phyloP scores from a whole-genome alignment of 495 filamentous ascomycete species.

The Pyrenula massariospora region DNA sequence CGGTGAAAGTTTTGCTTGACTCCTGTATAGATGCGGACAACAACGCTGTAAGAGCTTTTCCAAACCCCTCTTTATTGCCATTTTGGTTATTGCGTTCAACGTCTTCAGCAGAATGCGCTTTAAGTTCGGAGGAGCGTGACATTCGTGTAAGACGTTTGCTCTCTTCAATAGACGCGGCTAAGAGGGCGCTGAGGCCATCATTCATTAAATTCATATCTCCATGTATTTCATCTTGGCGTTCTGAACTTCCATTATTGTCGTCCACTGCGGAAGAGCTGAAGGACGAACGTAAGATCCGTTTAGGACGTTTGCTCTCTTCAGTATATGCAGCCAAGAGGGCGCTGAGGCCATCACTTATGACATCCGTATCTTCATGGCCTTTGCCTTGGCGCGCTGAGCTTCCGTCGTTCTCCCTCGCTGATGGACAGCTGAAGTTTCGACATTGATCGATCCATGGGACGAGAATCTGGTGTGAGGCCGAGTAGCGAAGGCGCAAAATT shows the following conservation, averaged over 20 bases:
- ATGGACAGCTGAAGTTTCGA: background rate
- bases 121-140: background rate
- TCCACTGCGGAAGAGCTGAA: too few relatives aligned
- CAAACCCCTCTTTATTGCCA: background rate
- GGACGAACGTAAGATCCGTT: too few relatives aligned
- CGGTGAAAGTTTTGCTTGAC: too few relatives aligned
- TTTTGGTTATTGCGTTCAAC: background rate
- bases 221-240: background rate
- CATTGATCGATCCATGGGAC: too few relatives aligned
- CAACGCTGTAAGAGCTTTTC: background rate
- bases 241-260: background rate
- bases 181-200: background rate
- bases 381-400: background rate
- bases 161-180: background rate
- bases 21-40: background rate
- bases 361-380: background rate
- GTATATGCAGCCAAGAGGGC: background rate
- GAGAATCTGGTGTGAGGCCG: too few relatives aligned
- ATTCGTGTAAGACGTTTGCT: background rate
- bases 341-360: background rate
- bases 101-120: background rate
- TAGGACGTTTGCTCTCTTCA: too few relatives aligned
- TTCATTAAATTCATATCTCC: background rate
- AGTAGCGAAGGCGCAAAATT: too few relatives aligned
- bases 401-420: too few relatives aligned